Evolutionary conservation across 306 rosid genomes (phyloP), one percentile per base, ranked within the genome.

Genomic region (Vachellia collinsii): DNA sequence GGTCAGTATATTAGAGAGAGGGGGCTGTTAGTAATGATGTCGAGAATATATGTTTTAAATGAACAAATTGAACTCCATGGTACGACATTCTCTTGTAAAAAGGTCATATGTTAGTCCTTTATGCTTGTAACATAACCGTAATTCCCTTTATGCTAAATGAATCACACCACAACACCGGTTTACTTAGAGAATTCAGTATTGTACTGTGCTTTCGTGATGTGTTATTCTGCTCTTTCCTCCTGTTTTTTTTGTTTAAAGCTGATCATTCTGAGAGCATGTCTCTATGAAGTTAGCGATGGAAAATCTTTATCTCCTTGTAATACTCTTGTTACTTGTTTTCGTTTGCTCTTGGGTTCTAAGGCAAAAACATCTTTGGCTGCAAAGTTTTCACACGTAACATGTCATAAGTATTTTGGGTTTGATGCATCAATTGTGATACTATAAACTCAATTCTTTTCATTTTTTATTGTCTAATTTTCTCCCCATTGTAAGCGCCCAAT

Each of bases 161-260:
- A 29, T 67, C 29, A 56, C 46, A 62, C 16, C 16, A 36, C 22
- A 22, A 6, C 41, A 19, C 78, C 23, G 16, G 43, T 14, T 67
- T n/a, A 11, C 66, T 51, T 29, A 36, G 50, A 75, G 80, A 72
- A 76, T 70, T 42, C 67, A 67, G 77, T 46, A 54, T 75, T 66
- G 72, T 50, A 7, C 1, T 76, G 68, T 61, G 11, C 38, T 38
- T 76, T 37, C 44, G 16, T 44, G 36, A 62, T 61, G 54, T 70
- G 48, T 39, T 69, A 5, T 69, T 69, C 11, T 69, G 29, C 38
- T 48, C 16, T 43, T 44, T 43, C 53, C 29, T 70, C 74, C 38
- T 68, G 34, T 46, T 7, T 70, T 22, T 44, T 22, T 23, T 43
- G 56, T 44, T 20, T 23, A 11, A 70, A 20, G 54, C 74, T 42